phyloP scores from a whole-genome alignment of 2,329 filamentous ascomycete species.

The Claviceps digitariae region DNA sequence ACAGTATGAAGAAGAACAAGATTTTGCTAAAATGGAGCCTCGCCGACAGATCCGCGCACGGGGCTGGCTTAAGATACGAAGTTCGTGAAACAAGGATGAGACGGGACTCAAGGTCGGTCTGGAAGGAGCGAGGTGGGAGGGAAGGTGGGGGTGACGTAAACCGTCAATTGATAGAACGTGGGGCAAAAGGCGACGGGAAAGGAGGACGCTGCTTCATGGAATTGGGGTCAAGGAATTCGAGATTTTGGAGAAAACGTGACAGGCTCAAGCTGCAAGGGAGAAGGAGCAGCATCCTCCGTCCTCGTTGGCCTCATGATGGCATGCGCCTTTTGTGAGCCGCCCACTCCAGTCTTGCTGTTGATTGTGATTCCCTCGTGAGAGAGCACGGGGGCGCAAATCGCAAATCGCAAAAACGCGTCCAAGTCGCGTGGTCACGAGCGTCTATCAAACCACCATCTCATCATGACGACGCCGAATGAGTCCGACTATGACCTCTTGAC shows the following conservation, averaged over 20 bases:
- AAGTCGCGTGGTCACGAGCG: constrained; percentile 10
- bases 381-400: too few relatives aligned
- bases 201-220: too few relatives aligned
- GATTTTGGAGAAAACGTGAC: neutral
- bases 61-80: neutral
- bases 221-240: neutral
- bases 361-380: neutral
- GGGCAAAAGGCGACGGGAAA: neutral
- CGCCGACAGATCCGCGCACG: neutral
- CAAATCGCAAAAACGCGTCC: neutral
- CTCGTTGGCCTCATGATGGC: neutral
- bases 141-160: neutral
- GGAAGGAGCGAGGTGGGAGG: neutral
- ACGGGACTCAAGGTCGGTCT: neutral
- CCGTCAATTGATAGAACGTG: neutral
- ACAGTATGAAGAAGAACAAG: neutral
- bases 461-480: constrained; percentile 21
- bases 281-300: neutral
- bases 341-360: neutral
- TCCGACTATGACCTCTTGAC: constrained; percentile 62
- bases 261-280: neutral
- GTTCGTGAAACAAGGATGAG: neutral
- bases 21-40: neutral
- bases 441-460: neutral
- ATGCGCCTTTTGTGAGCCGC: neutral